phyloP scores from a whole-genome alignment of 2,329 filamentous ascomycete genomes.

The Cercospora nicotianae region DNA sequence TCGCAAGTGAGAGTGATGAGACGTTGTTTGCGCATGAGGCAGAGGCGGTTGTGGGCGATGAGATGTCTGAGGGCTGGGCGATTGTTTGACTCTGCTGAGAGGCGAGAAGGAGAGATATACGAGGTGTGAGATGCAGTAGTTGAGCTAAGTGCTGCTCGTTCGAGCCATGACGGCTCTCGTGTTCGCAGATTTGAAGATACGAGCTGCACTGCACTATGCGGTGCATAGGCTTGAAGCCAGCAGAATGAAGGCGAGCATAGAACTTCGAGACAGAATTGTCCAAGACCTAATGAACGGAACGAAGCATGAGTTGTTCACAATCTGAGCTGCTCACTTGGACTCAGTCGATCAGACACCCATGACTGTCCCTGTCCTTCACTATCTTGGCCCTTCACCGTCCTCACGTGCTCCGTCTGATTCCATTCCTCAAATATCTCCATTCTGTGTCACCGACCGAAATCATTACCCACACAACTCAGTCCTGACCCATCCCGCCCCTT shows the following conservation, averaged over 20 bases:
- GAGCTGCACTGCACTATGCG: not conserved
- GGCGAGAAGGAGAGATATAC: not conserved
- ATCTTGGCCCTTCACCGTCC: not conserved
- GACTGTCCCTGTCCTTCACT: not conserved
- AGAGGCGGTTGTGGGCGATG: not conserved
- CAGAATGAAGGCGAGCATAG: not conserved
- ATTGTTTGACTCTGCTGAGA: not conserved
- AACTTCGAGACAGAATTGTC: not conserved
- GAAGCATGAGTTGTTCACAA: not conserved
- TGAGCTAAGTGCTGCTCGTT: not conserved
- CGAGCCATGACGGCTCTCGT: not conserved
- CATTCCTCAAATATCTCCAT: not conserved
- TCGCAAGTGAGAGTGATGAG: not conserved
- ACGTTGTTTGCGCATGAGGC: not conserved
- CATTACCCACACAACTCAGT: not conserved
- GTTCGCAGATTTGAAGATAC: not conserved
- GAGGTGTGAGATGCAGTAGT: not conserved
- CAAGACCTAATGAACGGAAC: not conserved
- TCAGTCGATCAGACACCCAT: not conserved
- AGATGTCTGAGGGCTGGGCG: not conserved
- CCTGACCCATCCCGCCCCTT: not conserved
- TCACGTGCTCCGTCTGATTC: not conserved
- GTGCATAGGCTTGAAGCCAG: not conserved
- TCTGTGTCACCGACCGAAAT: not conserved
- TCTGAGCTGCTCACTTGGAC: not conserved